Conservation (phyloP, 306 rosid genomes). For the Cicer judaicum region DNA sequence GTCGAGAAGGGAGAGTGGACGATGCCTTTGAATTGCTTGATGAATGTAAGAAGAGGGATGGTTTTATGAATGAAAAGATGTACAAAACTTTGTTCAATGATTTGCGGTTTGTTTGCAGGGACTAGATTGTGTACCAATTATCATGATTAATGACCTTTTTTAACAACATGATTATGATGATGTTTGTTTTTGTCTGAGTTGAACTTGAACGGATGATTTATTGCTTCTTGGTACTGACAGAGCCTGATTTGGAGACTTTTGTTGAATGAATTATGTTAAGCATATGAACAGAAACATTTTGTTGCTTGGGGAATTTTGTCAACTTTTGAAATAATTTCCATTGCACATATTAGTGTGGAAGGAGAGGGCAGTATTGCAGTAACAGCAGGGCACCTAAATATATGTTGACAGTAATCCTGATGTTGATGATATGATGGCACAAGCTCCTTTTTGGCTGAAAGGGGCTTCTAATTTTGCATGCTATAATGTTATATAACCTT, state of each 20-base stretch:
- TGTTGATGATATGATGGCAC: slow-evolving; percentile 3
- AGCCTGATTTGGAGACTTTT: slow-evolving; percentile 19
- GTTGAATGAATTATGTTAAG: not conserved
- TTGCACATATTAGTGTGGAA: slow-evolving; percentile 7
- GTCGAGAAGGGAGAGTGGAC: slow-evolving; percentile 65
- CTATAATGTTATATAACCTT: not conserved
- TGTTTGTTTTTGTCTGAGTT: slow-evolving; percentile 24
- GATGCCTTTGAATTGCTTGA: slow-evolving; percentile 77
- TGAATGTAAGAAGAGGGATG: slow-evolving; percentile 69
- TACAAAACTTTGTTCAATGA: slow-evolving; percentile 66
- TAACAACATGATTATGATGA: not conserved
- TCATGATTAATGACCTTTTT: not conserved
- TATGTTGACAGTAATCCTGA: not conserved
- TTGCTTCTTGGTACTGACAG: not conserved
- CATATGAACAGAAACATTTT: slow-evolving; percentile 13
- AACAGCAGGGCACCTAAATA: slow-evolving; percentile 8
- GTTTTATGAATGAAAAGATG: slow-evolving; percentile 54
- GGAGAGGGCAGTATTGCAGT: not conserved
- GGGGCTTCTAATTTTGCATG: not conserved
- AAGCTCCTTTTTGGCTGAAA: slow-evolving; percentile 10
- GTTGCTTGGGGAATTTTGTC: slow-evolving; percentile 21
- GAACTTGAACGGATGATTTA: not conserved
- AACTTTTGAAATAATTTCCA: slow-evolving; percentile 5
- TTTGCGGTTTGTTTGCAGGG: slow-evolving; percentile 55
- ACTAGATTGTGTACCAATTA: slow-evolving; percentile 26